phyloP scores from a whole-genome alignment of 2,329 filamentous ascomycete genomes.

The Hypoxylon sp. region DNA sequence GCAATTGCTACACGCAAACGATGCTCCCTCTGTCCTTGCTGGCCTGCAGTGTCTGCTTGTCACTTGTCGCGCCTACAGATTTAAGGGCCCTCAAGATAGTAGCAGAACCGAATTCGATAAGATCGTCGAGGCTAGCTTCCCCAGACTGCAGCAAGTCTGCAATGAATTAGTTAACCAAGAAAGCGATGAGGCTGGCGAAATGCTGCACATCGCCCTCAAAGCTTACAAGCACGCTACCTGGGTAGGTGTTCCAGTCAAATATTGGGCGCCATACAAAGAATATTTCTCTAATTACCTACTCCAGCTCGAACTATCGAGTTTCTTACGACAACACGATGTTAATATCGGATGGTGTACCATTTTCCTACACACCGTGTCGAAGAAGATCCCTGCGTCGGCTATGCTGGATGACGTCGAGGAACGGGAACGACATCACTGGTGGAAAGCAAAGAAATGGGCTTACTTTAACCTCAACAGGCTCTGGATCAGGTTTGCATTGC shows the following conservation, averaged over 20 bases:
- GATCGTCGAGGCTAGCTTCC: constrained; percentile 93
- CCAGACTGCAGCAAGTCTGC: constrained; percentile 87
- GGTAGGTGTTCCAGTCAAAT: constrained; percentile 67
- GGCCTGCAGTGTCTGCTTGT: constrained; percentile 94
- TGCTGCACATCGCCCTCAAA: constrained; percentile 95
- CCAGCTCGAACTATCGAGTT: constrained; percentile 87
- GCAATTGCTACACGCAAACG: constrained; percentile 88
- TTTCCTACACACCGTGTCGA: constrained; percentile 91
- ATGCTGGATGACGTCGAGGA: constrained; percentile 86
- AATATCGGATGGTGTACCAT: constrained; percentile 97
- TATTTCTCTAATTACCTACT: constrained; percentile 40
- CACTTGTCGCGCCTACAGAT: constrained; percentile 95
- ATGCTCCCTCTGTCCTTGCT: constrained; percentile 88
- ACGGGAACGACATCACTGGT: constrained; percentile 96
- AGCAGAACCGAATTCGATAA: constrained; percentile 89
- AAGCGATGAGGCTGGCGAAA: constrained; percentile 94
- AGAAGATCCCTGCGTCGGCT: constrained; percentile 82
- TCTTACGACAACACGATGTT: constrained; percentile 82
- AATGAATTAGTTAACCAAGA: constrained; percentile 91
- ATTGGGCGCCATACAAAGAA: neutral
- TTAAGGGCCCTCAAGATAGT: constrained; percentile 85
- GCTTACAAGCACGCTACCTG: constrained; percentile 99
- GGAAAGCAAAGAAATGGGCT: constrained; percentile 99
- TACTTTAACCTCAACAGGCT: constrained; percentile 98
- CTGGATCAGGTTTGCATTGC: constrained; percentile 80